Conservation (phyloP, 2,329 filamentous ascomycete species). For the Phaeosphaeria sp. region DNA sequence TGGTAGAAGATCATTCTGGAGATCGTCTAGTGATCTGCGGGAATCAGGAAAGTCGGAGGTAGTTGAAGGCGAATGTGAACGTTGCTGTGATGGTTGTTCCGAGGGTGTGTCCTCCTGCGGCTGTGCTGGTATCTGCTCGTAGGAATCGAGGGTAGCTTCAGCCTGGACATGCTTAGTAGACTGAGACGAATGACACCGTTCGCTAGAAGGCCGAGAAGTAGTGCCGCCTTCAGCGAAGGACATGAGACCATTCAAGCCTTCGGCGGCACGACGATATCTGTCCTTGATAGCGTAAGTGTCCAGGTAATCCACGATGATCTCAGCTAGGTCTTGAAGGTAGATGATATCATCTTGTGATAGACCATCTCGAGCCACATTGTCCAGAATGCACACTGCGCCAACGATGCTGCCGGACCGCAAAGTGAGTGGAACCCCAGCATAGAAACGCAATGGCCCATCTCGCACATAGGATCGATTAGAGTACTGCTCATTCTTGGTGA, state of each 20-base stretch:
- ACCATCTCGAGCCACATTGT: conserved; percentile 21
- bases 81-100: neutral
- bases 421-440: conserved; percentile 30
- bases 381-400: conserved; percentile 29
- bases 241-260: conserved; percentile 25
- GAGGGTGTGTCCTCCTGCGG: neutral
- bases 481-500: conserved; percentile 10
- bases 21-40: conserved; percentile 7
- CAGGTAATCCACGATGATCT: conserved; percentile 23
- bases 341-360: conserved; percentile 16
- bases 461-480: conserved; percentile 16
- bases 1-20: conserved; percentile 24
- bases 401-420: conserved; percentile 24
- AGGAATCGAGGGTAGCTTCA: neutral
- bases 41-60: neutral
- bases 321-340: conserved; percentile 21
- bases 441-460: conserved; percentile 26
- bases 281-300: conserved; percentile 19
- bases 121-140: neutral
- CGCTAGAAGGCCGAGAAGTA: conserved; percentile 2
- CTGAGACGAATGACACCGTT: neutral
- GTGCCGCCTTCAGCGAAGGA: conserved; percentile 21
- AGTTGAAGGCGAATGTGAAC: neutral
- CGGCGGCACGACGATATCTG: conserved; percentile 16
- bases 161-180: neutral